Base-by-base conservation (phyloP, 2,329 filamentous ascomycete species). In the Nothophaeocryptopus gaeumannii region DNA sequence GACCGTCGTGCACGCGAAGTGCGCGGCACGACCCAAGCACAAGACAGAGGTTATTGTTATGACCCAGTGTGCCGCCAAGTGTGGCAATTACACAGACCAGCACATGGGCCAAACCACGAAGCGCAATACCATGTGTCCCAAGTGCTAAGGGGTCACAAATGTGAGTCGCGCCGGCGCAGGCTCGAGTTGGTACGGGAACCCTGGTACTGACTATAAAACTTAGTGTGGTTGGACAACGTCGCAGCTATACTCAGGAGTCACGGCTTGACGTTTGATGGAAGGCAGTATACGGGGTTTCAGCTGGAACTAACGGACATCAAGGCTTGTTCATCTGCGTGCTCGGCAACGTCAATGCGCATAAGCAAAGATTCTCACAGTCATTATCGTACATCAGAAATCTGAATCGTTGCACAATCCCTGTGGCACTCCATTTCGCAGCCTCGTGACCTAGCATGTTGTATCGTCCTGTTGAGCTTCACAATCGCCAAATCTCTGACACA, bases 401-500 rank as follows among this genome's bases (percentile, higher is more conserved):
- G 41, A 45, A 45, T 35, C 31, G 12, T n/a, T n/a, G n/a, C n/a
- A n/a, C n/a, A n/a, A n/a, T n/a, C n/a, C n/a, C n/a, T 8, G 26
- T 20, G 10, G 41, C 41, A 20, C 33, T 30, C 29, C 29, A 33
- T 31, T 33, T 43, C 29, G 40, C 40, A 31, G 40, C 40, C 40
- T 43, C 40, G 40, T 43, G 40, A 31, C 40, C 29, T 43, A 43
- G 40, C 40, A 43, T 45, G 31, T 13, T 16, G 11, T 35, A 45
- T 45, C 41, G 29, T 34, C n/a, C 41, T 34, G 41, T 35, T 34
- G 14, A 35, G 14, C 41, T 45, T 45, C 31, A 45, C 31, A 45
- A 45, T 14, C 14, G 41, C 41, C 14, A 45, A 45, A 45, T 45
- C 41, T 45, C 34, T 53, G 45, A 53, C 45, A 48, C 5, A 33